Conservation (phyloP, 768 basidiomycete genomes). For the Termitomyces heimii region DNA sequence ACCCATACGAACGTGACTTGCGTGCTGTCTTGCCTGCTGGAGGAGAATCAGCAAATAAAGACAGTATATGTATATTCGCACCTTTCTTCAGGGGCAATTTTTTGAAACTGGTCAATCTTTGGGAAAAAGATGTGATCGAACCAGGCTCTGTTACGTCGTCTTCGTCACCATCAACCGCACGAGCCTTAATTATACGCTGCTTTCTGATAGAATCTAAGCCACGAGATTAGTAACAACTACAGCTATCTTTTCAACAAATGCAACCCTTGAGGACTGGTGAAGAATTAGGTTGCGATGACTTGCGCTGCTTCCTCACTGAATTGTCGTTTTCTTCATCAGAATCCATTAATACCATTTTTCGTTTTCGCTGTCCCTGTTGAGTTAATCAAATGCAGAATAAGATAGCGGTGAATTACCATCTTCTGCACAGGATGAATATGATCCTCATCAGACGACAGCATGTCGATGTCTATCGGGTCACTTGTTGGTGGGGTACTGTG, state of each 20-base stretch:
- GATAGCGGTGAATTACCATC: conserved; percentile 3
- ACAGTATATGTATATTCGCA: conserved; percentile 17
- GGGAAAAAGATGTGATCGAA: conserved; percentile 43
- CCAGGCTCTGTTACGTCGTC: conserved; percentile 39
- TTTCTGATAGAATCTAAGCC: conserved; percentile 47
- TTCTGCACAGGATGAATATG: conserved; percentile 21
- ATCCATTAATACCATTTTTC: conserved; percentile 63
- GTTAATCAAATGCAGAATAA: neutral
- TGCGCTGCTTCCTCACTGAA: conserved; percentile 18
- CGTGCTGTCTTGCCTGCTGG: conserved; percentile 39
- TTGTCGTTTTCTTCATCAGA: conserved; percentile 49
- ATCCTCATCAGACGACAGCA: conserved; percentile 50
- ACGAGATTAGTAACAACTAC: neutral
- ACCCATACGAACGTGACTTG: conserved; percentile 33
- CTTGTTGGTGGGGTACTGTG: conserved; percentile 73
- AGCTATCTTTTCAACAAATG: neutral
- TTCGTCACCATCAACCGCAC: conserved; percentile 47
- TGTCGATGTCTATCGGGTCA: conserved; percentile 72
- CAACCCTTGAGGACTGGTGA: conserved; percentile 34
- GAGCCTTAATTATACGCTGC: conserved; percentile 44
- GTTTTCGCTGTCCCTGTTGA: conserved; percentile 44
- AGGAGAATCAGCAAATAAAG: neutral
- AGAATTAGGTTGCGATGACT: conserved; percentile 24
- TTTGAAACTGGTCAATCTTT: conserved; percentile 58
- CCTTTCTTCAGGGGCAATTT: conserved; percentile 55